Base-by-base conservation (phyloP, 2,329 filamentous ascomycete genomes). In the Cytospora mali region DNA sequence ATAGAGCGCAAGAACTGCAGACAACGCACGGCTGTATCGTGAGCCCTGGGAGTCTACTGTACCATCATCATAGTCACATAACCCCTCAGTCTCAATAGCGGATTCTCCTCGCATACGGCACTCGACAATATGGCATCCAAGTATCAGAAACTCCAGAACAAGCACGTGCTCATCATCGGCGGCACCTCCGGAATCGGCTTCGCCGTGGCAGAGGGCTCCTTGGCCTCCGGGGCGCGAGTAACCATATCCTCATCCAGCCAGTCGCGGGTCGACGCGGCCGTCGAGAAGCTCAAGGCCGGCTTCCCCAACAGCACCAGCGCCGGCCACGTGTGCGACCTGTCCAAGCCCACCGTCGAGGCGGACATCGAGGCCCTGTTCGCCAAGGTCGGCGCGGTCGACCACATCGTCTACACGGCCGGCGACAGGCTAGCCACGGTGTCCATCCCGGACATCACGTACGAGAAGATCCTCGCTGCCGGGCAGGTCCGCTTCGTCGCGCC, bases 171-270 rank as follows among this genome's bases (percentile, higher is more conserved):
- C 48, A 74, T 90, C 69, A 79, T 90, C 53, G 88, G 88, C 51
- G 88, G 86, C 48, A 83, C 84, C 2, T 80, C 82, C 18, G 88
- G 88, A 57, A 86, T 90, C 48, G 88, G 87, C 33, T 85, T 80
- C 66, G 80, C 76, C 60, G 83, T 87, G 13, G 86, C 87, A 57
- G 81, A 88, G 76, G 82, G 80, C 2, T 75, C 78, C 16, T 71
- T 88, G 49, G 81, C 83, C 58, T 75, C 81, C 62, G 84, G 84
- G 35, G 83, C 82, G 46, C 72, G 71, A n/a, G 82, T 90, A 18
- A 81, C 78, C 52, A 81, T 90, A 69, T 82, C 84, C n/a, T 86
- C 83, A 3, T 88, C 86, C 3, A 83, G 80, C 59, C 71, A 77
- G 11, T 58, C 72, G 31, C 81, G 81, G 53, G 72, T 90, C 42